Conservation (phyloP, 2,329 filamentous ascomycete genomes). For the Cephalotrichum gorgonifer region DNA sequence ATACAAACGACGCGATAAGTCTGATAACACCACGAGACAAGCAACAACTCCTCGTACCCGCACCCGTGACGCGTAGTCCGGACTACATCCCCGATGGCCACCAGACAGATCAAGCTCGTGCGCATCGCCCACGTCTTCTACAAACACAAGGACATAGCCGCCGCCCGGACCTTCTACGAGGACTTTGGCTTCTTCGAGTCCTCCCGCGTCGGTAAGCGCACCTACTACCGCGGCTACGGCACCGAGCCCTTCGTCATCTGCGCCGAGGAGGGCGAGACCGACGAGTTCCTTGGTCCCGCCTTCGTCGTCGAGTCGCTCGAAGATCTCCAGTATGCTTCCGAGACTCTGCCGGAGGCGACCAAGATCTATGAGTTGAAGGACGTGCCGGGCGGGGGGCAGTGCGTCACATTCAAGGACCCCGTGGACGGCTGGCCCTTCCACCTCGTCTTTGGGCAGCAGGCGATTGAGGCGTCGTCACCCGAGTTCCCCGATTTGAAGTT, state of each 20-base stretch:
- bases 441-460: constrained; percentile 42
- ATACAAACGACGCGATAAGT: no score
- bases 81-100: neutral
- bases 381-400: constrained; percentile 41
- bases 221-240: constrained; percentile 53
- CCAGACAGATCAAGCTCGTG: constrained; percentile 13
- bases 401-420: constrained; percentile 40
- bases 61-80: no score
- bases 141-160: constrained; percentile 31
- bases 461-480: constrained; percentile 19
- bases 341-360: constrained; percentile 34
- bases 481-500: constrained; percentile 29
- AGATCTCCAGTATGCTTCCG: constrained; percentile 40
- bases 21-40: no score
- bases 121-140: constrained; percentile 36
- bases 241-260: constrained; percentile 49
- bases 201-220: constrained; percentile 26
- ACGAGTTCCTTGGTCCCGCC: constrained; percentile 45
- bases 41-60: no score
- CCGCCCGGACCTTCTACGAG: constrained; percentile 28
- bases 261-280: constrained; percentile 32
- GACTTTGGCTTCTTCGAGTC: constrained; percentile 37
- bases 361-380: constrained; percentile 35
- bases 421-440: constrained; percentile 48
- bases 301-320: constrained; percentile 46